These are phyloP conservation scores for Crassisporium funariophilum DNA, from an alignment of 768 basidiomycete genomes.

Conservation along the genomic window DNA sequence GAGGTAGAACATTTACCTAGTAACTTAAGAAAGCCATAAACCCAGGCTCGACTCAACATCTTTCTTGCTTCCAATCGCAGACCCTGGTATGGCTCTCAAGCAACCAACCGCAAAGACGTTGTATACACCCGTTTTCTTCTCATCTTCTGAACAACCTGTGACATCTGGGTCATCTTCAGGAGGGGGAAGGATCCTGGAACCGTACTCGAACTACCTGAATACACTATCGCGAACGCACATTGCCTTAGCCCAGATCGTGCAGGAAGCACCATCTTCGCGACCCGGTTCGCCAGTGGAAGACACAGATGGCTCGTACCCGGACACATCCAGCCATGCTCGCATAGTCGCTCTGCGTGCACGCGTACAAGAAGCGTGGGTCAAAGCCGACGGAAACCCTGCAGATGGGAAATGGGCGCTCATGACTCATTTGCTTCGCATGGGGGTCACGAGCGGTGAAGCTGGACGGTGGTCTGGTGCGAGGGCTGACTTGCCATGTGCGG, in stretches of 20 bases:
- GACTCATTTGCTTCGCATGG: slow-evolving; percentile 17
- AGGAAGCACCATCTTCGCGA: slow-evolving; percentile 28
- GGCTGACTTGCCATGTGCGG: slow-evolving; percentile 12
- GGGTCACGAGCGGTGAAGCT: slow-evolving; percentile 20
- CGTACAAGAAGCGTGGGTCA: slow-evolving; percentile 19
- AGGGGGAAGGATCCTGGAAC: background rate
- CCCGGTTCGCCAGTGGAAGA: slow-evolving; percentile 11
- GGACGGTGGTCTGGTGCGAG: slow-evolving; percentile 23
- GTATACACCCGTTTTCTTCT: background rate
- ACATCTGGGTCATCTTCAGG: background rate
- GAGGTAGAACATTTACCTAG: too few species aligned
- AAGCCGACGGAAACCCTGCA: slow-evolving; percentile 23
- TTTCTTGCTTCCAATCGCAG: too few species aligned
- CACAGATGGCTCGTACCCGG: slow-evolving; percentile 8
- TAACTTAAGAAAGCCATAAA: too few species aligned
- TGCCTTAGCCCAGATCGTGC: slow-evolving; percentile 28
- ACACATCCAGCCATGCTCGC: slow-evolving; percentile 11
- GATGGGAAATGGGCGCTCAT: slow-evolving; percentile 24
- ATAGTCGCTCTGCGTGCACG: slow-evolving; percentile 13
- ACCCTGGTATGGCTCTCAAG: too few species aligned
- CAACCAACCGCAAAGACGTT: too few species aligned
- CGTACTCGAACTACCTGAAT: background rate
- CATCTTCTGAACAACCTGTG: background rate
- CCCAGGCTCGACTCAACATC: too few species aligned
- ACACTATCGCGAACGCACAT: slow-evolving; percentile 25